Evolutionary conservation across 345 rosid species (phyloP), one percentile per base, ranked within the genome.

Genomic region (Acer saccharum): DNA sequence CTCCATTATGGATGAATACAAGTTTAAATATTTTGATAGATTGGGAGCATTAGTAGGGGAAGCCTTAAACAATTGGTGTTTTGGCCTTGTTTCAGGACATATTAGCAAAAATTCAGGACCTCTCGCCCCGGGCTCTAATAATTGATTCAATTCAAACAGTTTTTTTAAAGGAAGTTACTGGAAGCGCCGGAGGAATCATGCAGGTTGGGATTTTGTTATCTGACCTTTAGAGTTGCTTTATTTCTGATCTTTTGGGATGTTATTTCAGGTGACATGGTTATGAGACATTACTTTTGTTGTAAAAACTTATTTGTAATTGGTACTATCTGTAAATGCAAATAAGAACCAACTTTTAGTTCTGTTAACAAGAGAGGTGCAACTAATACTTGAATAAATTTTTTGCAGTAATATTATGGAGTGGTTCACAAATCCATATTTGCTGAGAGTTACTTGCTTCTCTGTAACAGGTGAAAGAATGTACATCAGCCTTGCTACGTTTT

Each of bases 131-230:
- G 69, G 96, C 93, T 79, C 80, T 92, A 76, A 81, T 95, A 77
- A 80, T 95, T 65, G 98, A 95, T 86, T 93, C 99, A 62, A 89
- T 95, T 87, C 99, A 93, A 81, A 95, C 98, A 3, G 94, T 90
- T 71, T 95, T 91, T 87, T 82, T 95, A 69, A 86, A 86, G 75
- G 93, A 89, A 17, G 93, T 90, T 74, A 72, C 86, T 76, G 99
- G 99, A 85, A 92, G 94, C 80, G 96, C 99, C 65, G 98, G 99
- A 76, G 96, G 96, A 55, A 70, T 92, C 74, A 54, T 84, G n/a
- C 98, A 93, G 98, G 99, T 95, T 72, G 29, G 69, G 67, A 76
- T 16, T 9, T 67, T 77, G 2, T 3, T 52, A 27, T 50, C 73
- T 52, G 57, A 61, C 43, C 78, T 46, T 18, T 71, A 68, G 58